These are phyloP conservation scores for Phytophthora litchii DNA, from an alignment of 352 stramenopile species.

Conservation along the genomic window DNA sequence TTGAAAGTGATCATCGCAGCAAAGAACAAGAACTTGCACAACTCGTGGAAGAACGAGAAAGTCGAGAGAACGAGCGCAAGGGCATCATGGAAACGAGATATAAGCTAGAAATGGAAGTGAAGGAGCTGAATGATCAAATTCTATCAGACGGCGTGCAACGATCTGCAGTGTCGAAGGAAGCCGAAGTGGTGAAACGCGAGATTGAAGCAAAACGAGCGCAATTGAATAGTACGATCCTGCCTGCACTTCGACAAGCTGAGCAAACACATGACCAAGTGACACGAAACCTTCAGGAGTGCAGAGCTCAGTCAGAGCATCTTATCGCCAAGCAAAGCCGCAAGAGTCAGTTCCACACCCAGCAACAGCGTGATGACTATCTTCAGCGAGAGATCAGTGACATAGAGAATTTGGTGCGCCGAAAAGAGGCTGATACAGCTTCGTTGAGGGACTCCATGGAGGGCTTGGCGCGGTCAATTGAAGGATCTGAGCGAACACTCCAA, in stretches of 20 bases:
- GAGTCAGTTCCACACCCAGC: slow-evolving; percentile 93
- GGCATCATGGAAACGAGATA: slow-evolving; percentile 77
- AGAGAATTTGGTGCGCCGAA: slow-evolving; percentile 61
- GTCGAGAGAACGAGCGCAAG: slow-evolving; percentile 76
- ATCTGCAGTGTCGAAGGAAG: slow-evolving; percentile 54
- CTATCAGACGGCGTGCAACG: slow-evolving; percentile 52
- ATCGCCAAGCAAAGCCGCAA: slow-evolving; percentile 97
- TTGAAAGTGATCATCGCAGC: slow-evolving; percentile 46
- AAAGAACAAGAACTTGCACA: slow-evolving; percentile 61
- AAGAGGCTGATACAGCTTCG: slow-evolving; percentile 54
- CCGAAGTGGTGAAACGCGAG: slow-evolving; percentile 54
- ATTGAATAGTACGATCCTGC: slow-evolving; percentile 59
- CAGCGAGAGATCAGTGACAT: slow-evolving; percentile 71
- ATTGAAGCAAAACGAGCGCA: slow-evolving; percentile 57
- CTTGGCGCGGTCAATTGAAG: slow-evolving; percentile 45
- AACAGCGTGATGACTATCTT: slow-evolving; percentile 92
- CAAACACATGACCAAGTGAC: slow-evolving; percentile 88
- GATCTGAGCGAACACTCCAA: slow-evolving; percentile 51
- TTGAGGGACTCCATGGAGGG: slow-evolving; percentile 52
- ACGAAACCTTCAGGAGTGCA: slow-evolving; percentile 59
- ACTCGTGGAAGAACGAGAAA: slow-evolving; percentile 55
- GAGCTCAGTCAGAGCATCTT: slow-evolving; percentile 83
- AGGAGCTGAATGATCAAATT: slow-evolving; percentile 73
- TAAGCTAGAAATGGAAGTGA: slow-evolving; percentile 83
- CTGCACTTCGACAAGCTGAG: slow-evolving; percentile 55